Percentiles rank a stretch among this genome's conserved stretches.
Evolutionary conservation across 1,284 basidiomycete species (phyloP).

Genomic region (Apiotrichum laibachii): DNA sequence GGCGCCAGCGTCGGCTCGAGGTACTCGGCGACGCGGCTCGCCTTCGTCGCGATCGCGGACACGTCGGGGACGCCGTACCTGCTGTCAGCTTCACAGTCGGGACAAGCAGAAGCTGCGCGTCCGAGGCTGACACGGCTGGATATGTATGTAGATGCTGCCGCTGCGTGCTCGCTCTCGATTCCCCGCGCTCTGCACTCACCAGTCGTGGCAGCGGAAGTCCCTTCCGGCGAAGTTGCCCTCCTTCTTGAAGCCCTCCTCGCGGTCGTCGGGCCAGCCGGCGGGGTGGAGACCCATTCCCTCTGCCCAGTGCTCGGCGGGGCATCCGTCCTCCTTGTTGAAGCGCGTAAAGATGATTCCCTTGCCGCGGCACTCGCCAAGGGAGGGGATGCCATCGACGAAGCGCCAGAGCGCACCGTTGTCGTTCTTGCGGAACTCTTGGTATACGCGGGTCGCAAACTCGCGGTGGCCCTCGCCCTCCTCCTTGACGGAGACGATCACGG

Average conservation of each 20-base stretch:
- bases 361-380: constrained; percentile 74
- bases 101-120: not conserved
- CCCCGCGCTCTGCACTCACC: constrained; percentile 56
- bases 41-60: constrained; percentile 74
- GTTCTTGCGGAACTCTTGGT: constrained; percentile 58
- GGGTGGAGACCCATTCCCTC: constrained; percentile 72
- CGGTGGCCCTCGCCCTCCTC: constrained; percentile 60
- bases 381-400: constrained; percentile 71
- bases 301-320: constrained; percentile 27
- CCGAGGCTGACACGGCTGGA: too few species aligned
- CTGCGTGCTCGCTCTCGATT: not conserved
- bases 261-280: constrained; percentile 73
- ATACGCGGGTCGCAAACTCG: constrained; percentile 65
- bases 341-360: constrained; percentile 77
- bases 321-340: constrained; percentile 66
- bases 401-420: constrained; percentile 71
- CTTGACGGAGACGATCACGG: constrained; percentile 78
- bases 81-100: constrained; percentile 3
- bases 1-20: constrained; percentile 22
- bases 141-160: too few species aligned
- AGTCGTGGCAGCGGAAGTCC: constrained; percentile 68
- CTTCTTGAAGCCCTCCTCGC: constrained; percentile 69
- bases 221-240: constrained; percentile 35
- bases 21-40: constrained; percentile 50
- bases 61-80: constrained; percentile 77